Evolutionary conservation across 257 asterid species (phyloP), one percentile per base, ranked within the genome.

Genomic region (Cruciata laevipes): DNA sequence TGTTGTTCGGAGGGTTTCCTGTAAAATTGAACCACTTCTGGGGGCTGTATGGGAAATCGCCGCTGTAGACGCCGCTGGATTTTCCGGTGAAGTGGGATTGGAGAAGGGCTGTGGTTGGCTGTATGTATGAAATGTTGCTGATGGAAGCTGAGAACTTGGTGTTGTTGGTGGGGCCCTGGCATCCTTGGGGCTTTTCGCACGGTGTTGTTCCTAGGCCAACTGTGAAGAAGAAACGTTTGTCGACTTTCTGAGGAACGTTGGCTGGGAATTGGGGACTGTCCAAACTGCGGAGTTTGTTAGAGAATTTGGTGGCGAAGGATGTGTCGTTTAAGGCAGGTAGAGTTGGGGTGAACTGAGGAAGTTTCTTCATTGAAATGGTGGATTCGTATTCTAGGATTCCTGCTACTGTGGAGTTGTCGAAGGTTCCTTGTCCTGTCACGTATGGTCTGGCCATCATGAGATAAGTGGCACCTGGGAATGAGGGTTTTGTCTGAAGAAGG

Each of bases 161-260:
- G 1, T 78, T 85, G 21, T 86, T 83, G 12, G 93, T 83, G 12
- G 93, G 93, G 0, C 93, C 89, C 74, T 83, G 86, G 30, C 93
- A 86, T 12, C 82, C 77, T 31, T 68, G 59, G 77, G 68, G 74
- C 44, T 73, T 77, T 44, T 73, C 86, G 63, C 88, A 84, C 0
- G 93, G 88, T 13, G 27, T 80, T 11, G 90, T 81, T 47, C 95
- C 89, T 0, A 87, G 75, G 5, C 89, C 85, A 1, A 84, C 68
- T 0, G 95, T 84, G 85, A 87, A 87, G 61, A 79, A 63, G 37
- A 82, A 85, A 1, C 35, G 80, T 63, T 65, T 78, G 18, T 83
- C 82, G 2, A 84, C 9, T 0, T 68, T 75, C 33, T 33, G 75
- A 14, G 95, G 95, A 30, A 87, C 87, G 14, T 79, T 87, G 3